Evolutionary conservation across 75 land plant species (phyloP), one percentile per base, ranked within the genome.

Genomic region (Pinus tabuliformis): DNA sequence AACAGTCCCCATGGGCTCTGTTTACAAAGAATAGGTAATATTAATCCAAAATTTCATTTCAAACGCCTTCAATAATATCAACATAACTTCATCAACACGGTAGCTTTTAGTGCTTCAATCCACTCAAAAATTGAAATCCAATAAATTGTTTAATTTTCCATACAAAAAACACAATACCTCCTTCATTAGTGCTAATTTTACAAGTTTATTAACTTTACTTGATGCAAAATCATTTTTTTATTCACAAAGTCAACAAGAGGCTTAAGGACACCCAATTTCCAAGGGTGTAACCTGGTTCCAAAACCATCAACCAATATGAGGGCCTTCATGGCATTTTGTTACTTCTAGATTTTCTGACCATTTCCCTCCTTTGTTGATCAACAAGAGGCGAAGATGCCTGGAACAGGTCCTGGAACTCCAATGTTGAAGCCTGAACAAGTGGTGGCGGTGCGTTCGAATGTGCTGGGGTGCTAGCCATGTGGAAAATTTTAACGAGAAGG

Each of bases 161-260:
- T 5, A 73, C n/a, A 52, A 12, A 11, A 52, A 28, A 20, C 14
- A 15, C 5, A 13, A 16, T 7, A 1, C 33, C 33, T 33, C 42
- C 16, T 56, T 15, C n/a, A 54, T 26, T 11, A 56, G n/a, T 42
- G 13, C 39, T 6, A 18, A 13, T 37, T 1, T 56, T n/a, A 54
- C 26, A 14, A 24, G n/a, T 56, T 33, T 73, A 2, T 56, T 5
- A 56, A 33, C 30, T 30, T 71, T 79, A 93, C 98, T 96, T 93
- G 96, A 78, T 95, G 98, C 74, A 93, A 80, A 72, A 95, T 93
- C 96, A 95, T 95, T 64, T 96, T 92, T 72, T 95, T 93, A 82
- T 93, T 95, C 22, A 93, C 98, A 79, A 95, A 95, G 59, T 95
- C 98, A 76, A 95, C 98, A 15, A 95, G 91, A 30, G 98, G 98